phyloP scores from a whole-genome alignment of 495 filamentous ascomycete species.

The Cryomyces antarcticus region DNA sequence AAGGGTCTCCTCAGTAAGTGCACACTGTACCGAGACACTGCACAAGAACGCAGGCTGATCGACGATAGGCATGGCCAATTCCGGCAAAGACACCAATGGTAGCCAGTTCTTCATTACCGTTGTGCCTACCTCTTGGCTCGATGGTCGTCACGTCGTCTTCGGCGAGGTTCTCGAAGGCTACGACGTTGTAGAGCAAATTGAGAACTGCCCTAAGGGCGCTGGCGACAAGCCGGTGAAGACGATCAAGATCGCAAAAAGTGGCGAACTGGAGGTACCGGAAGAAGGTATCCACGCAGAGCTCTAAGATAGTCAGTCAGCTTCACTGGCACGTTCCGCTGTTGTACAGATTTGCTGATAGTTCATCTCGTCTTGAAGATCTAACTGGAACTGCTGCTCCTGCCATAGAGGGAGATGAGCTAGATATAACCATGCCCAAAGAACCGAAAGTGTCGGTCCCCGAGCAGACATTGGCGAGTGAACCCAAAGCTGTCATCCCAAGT shows the following conservation, averaged over 20 bases:
- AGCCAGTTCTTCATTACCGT: slow-evolving; percentile 89
- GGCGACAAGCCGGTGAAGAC: slow-evolving; percentile 54
- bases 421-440: slow-evolving; percentile 15
- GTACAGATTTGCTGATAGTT: slow-evolving; percentile 14
- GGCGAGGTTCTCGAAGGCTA: slow-evolving; percentile 45
- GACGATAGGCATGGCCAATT: slow-evolving; percentile 70
- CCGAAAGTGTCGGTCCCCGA: slow-evolving; percentile 1
- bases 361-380: slow-evolving; percentile 12
- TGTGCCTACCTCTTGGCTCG: slow-evolving; percentile 48
- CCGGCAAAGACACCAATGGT: slow-evolving; percentile 94
- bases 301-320: slow-evolving; percentile 17
- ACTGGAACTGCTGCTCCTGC: slow-evolving; percentile 15
- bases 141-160: slow-evolving; percentile 68
- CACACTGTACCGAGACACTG: not conserved
- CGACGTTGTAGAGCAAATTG: slow-evolving; percentile 75
- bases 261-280: slow-evolving; percentile 66
- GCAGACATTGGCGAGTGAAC: slow-evolving; percentile 1
- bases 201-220: slow-evolving; percentile 47
- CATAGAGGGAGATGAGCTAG: slow-evolving; percentile 17
- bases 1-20: slow-evolving; percentile 39
- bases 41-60: not conserved
- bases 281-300: slow-evolving; percentile 99
- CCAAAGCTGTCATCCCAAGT: not conserved
- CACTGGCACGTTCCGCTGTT: slow-evolving; percentile 1
- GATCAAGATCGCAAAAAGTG: slow-evolving; percentile 86